Evolutionary conservation across 306 rosid genomes (phyloP), one percentile per base, ranked within the genome.

Genomic region (Begonia fuchsioides): DNA sequence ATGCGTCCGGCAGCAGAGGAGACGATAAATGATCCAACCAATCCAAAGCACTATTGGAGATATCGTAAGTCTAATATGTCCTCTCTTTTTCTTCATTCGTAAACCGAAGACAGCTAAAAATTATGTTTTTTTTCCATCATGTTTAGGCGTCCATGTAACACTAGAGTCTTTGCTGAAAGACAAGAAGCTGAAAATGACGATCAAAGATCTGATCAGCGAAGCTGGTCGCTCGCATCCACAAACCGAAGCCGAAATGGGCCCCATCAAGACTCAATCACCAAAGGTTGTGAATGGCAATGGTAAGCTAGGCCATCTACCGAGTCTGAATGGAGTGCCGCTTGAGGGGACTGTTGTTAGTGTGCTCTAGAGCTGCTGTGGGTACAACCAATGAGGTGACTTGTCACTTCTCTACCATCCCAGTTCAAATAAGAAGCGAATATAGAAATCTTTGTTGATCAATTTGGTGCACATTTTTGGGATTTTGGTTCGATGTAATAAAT

Each of bases 41-140:
- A 90, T 62, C 95, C 97, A 0, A 90, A 81, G 74, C 97, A 90
- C 62, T 90, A 90, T 57, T 90, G 97, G 97, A 76, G 97, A 90
- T 90, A 48, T 58, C 97, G 97, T 90, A 77, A 13, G 93, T 67
- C 35, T 53, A 45, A 26, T 38, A 32, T 65, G 54, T 49, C 39
- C 19, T 0, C 54, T 49, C 39, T 15, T 0, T 13, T 11, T 39
- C 47, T 54, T 55, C n/a, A 15, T 0, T 9, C 13, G 12, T 15
- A 13, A 44, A 47, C 11, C 38, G 8, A 12, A 17, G 15, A 26
- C 39, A 20, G 17, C 52, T 32, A 15, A 15, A 13, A 38, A 48
- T 59, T 13, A 41, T 13, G 17, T 15, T 8, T 50, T 6, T 32
- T 17, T 56, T n/a, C n/a, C 39, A 39, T 26, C 40, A 32, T 44